Conservation (phyloP, 2,329 filamentous ascomycete species). For the Rutstroemia sp. region DNA sequence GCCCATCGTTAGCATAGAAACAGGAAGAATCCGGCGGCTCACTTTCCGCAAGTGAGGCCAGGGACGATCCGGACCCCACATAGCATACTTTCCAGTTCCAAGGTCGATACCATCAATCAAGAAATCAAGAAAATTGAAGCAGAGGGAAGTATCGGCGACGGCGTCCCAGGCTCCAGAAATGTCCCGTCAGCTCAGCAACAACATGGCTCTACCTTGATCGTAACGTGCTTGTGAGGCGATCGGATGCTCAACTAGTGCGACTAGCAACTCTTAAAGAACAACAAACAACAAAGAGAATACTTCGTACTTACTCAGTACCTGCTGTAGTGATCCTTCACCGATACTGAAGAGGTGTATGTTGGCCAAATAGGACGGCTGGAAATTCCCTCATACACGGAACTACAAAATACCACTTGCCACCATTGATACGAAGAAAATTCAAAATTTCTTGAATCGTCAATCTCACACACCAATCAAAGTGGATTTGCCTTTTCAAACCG, state of each 20-base stretch:
- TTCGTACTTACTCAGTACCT: too few species aligned
- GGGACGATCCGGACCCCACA: constrained; percentile 5
- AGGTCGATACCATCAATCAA: neutral
- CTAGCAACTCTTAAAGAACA: too few species aligned
- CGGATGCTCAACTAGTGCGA: neutral
- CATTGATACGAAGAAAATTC: constrained; percentile 2
- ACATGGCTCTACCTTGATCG: neutral
- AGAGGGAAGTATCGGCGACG: too few species aligned
- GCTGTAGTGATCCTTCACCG: too few species aligned
- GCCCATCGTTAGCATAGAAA: neutral
- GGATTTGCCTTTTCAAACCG: neutral
- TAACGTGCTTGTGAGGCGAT: neutral
- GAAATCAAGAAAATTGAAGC: neutral
- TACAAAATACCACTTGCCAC: too few species aligned
- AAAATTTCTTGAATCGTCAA: too few species aligned
- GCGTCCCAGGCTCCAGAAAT: neutral
- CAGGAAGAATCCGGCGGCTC: neutral
- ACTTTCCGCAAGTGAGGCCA: constrained; percentile 1
- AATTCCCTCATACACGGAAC: too few species aligned
- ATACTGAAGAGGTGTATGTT: too few species aligned
- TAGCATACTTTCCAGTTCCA: neutral
- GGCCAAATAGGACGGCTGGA: too few species aligned
- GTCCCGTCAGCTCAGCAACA: too few species aligned
- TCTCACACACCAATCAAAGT: neutral
- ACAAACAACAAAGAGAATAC: too few species aligned